Evolutionary conservation across 192 early-diverging fungal species (phyloP).

Genomic region (Kickxella alabastrina): DNA sequence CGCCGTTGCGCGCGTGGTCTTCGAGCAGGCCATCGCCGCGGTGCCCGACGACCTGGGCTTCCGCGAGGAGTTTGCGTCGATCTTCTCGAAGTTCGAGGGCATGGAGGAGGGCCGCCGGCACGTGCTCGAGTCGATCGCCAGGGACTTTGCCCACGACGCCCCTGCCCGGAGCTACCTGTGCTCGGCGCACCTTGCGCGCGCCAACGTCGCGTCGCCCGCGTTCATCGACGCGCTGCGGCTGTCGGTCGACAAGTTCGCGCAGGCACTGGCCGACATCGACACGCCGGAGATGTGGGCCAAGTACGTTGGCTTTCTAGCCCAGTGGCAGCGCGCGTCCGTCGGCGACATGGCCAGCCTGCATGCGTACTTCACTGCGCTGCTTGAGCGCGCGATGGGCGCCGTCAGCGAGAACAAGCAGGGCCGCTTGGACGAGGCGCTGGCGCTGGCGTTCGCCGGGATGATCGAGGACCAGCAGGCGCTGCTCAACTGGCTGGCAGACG

Average conservation of each 20-base stretch:
- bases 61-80: constrained; percentile 65
- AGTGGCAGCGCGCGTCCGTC: constrained; percentile 27
- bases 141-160: constrained; percentile 29
- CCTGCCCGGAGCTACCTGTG: constrained; percentile 52
- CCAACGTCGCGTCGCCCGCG: constrained; percentile 57
- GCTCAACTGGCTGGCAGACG: constrained; percentile 15
- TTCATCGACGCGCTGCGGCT: constrained; percentile 47
- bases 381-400: constrained; percentile 55
- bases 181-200: constrained; percentile 55
- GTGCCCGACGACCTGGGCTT: constrained; percentile 72
- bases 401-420: constrained; percentile 46
- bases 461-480: constrained; percentile 6
- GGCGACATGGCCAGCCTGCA: constrained; percentile 12
- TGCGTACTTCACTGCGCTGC: constrained; percentile 42
- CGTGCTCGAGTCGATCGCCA: constrained; percentile 22
- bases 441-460: constrained; percentile 6
- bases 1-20: constrained; percentile 71
- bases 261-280: constrained; percentile 38
- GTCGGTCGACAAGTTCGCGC: constrained; percentile 56
- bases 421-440: constrained; percentile 51
- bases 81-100: constrained; percentile 57
- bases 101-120: constrained; percentile 17
- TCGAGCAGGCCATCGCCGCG: constrained; percentile 72
- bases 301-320: constrained; percentile 61
- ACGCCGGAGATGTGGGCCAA: constrained; percentile 56